A percentile compares a stretch with the other conserved stretches of the same genome.
These are phyloP conservation scores for Dothideomycetidae sp. DNA, from an alignment of 2,329 filamentous ascomycete species.

Conservation along the genomic window DNA sequence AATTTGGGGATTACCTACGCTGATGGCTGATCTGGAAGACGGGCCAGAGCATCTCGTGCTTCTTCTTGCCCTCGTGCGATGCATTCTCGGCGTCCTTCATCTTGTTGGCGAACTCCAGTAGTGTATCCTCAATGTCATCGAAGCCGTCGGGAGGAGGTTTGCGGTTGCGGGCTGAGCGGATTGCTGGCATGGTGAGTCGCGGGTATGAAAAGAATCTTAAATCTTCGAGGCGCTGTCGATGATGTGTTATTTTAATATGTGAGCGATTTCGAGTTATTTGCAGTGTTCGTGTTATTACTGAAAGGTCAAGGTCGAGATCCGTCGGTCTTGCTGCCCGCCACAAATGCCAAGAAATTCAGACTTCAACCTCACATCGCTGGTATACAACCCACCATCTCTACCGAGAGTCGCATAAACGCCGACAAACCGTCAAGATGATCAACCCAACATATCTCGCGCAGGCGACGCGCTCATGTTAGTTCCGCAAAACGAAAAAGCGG, in stretches of 20 bases:
- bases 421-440: conserved; percentile 43
- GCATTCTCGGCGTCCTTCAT: conserved; percentile 94
- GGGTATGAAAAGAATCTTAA: no score
- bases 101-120: conserved; percentile 75
- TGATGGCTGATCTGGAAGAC: conserved; percentile 97
- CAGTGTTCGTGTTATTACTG: neutral
- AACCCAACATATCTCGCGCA: conserved; percentile 77
- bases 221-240: no score
- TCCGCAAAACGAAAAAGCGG: conserved; percentile 15
- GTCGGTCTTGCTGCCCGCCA: neutral
- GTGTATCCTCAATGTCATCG: conserved; percentile 74
- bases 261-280: no score
- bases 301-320: no score
- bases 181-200: conserved; percentile 64
- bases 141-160: conserved; percentile 79
- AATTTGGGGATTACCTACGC: conserved; percentile 36
- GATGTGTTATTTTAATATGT: no score
- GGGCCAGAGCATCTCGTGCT: conserved; percentile 88
- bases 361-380: conserved; percentile 5
- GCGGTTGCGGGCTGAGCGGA: conserved; percentile 59
- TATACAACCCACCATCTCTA: neutral
- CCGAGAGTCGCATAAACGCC: neutral
- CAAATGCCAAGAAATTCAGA: conserved; percentile 5
- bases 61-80: conserved; percentile 62
- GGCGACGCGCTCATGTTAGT: conserved; percentile 37